Evolutionary conservation across 768 basidiomycete genomes (phyloP), one percentile per base, ranked within the genome.

Genomic region (Trametes maxima): DNA sequence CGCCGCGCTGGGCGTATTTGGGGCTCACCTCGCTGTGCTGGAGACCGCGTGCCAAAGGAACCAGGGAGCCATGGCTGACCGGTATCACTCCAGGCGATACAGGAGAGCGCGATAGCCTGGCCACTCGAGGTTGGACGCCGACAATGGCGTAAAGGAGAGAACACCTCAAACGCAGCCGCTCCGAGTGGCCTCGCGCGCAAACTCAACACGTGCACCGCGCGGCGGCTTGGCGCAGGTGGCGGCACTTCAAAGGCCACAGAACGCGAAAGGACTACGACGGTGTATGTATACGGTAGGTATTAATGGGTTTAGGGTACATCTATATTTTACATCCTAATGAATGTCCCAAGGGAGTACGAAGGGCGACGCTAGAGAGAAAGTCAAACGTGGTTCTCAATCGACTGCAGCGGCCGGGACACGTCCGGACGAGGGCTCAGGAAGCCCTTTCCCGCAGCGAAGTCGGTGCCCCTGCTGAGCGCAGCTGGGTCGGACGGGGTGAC

Each of bases 401-500:
- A 42, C 24, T 60, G 28, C n/a, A 64, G 50, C 22, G 57, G 22
- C 50, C 64, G 43, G 21, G 59, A n/a, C 44, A 68, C 53, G 21
- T 70, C 74, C 54, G 78, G 80, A 12, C 83, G 82, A 10, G 85
- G 84, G 66, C 83, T 88, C 42, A 92, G 77, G 42, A 94, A 79
- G n/a, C 94, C 95, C 72, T 94, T 95, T 57, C 85, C 88, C 55
- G 88, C 86, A 2, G 94, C 95, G 72, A 95, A 95, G 54, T 92
- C 92, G 5, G 84, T 89, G 12, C 82, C 85, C 25, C 95, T 85
- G 37, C 79, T 78, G 21, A 81, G 78, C 5, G 85, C 82, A 13
- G 86, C 86, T 33, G 92, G 89, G 69, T 93, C 91, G 0, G 90
- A 89, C 1, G 91, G 90, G 1, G 89, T 82, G n/a, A 95, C 92